These are phyloP conservation scores for Aspergillus sp. DNA, from an alignment of 2,329 filamentous ascomycete genomes.

Conservation along the genomic window DNA sequence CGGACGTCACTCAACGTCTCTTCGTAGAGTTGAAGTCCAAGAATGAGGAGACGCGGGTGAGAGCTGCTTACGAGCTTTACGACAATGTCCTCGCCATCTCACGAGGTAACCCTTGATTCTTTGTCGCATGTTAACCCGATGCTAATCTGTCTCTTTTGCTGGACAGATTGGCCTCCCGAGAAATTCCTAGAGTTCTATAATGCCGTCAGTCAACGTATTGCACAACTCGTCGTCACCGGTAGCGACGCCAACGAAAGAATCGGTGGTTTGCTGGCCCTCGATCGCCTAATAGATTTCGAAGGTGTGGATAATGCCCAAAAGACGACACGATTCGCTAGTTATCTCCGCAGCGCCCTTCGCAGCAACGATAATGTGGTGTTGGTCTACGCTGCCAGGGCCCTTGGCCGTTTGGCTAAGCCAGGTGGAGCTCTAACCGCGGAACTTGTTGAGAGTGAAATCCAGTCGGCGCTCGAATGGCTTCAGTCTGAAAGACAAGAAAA, in stretches of 20 bases:
- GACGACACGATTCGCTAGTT: conserved; percentile 89
- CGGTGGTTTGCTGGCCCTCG: conserved; percentile 87
- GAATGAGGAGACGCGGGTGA: conserved; percentile 48
- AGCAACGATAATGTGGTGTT: conserved; percentile 90
- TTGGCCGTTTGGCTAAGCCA: conserved; percentile 86
- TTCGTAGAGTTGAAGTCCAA: conserved; percentile 59
- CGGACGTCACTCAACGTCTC: conserved; percentile 53
- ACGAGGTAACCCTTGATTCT: conserved; percentile 36
- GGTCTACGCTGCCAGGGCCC: conserved; percentile 81
- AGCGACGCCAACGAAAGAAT: conserved; percentile 84
- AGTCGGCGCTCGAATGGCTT: conserved; percentile 93
- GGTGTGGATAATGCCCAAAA: conserved; percentile 91
- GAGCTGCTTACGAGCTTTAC: conserved; percentile 48
- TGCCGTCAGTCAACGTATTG: conserved; percentile 63
- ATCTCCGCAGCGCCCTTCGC: conserved; percentile 80
- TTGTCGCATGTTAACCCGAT: neutral
- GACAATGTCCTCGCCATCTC: conserved; percentile 46
- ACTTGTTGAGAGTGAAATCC: conserved; percentile 93
- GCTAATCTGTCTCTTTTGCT: neutral
- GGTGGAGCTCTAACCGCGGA: conserved; percentile 93
- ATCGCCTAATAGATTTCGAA: conserved; percentile 92
- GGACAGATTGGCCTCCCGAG: conserved; percentile 71
- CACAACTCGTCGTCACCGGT: conserved; percentile 75
- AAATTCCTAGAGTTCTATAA: conserved; percentile 72
- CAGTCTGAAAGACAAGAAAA: conserved; percentile 94